Percentiles rank a stretch among this genome's conserved stretches.
Evolutionary conservation across 2,329 filamentous ascomycete genomes (phyloP).

Genomic region (Lachnellula cervina): DNA sequence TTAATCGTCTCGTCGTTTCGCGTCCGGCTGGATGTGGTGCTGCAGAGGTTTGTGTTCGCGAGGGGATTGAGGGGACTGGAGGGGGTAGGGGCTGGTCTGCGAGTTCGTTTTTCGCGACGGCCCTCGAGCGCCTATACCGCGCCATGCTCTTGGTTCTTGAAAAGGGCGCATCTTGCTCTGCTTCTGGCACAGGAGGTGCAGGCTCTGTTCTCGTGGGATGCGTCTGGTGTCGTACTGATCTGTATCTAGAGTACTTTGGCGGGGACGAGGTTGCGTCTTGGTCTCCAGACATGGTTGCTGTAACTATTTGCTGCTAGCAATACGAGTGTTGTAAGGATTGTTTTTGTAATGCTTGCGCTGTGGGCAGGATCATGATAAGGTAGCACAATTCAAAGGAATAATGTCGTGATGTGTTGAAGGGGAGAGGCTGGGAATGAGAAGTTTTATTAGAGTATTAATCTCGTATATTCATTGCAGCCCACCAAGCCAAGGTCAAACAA

Average conservation of each 20-base stretch:
- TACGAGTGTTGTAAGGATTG: background rate
- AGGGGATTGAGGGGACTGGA: conserved; percentile 4
- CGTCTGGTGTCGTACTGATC: conserved; percentile 44
- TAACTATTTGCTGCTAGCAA: background rate
- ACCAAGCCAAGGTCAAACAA: background rate
- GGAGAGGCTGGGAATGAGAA: too few relatives aligned
- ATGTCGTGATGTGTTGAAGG: too few relatives aligned
- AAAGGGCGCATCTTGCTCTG: conserved; percentile 29
- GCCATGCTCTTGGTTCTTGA: conserved; percentile 34
- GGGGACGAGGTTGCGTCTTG: conserved; percentile 11
- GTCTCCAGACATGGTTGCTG: conserved; percentile 19
- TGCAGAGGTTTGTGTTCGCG: background rate
- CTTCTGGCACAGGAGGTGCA: conserved; percentile 27
- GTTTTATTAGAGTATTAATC: too few relatives aligned
- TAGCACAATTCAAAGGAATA: too few relatives aligned
- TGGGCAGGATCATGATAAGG: too few relatives aligned
- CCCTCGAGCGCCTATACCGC: conserved; percentile 32
- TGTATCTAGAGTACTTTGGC: conserved; percentile 52
- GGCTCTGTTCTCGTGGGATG: conserved; percentile 24
- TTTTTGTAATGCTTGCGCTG: conserved; percentile 1
- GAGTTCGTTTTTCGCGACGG: conserved; percentile 5
- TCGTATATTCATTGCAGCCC: background rate
- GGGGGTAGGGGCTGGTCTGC: conserved; percentile 1
- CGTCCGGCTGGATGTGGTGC: background rate
- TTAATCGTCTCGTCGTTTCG: conserved; percentile 11